Base-by-base conservation (phyloP, 2,329 filamentous ascomycete genomes). In the Sclerotinia nivalis region DNA sequence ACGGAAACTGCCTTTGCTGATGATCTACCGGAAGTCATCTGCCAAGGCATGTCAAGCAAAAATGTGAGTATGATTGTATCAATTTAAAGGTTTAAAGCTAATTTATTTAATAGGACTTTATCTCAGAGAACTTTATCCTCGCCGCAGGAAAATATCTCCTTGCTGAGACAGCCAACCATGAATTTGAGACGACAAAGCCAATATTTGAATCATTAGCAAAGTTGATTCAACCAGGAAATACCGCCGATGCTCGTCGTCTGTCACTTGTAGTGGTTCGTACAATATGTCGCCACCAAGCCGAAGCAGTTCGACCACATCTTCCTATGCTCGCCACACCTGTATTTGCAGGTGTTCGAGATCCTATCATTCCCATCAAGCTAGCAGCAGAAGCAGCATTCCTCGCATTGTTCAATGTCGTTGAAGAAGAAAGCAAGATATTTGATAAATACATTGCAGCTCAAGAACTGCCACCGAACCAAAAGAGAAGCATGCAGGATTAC, bases 321-420 rank as follows among this genome's bases (percentile, higher is more conserved):
- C 82, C 89, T 13, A 82, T 93, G 3, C 86, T 99, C n/a, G 90
- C 92, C 1, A 90, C 91, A 1, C 89, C 93, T 1, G 87, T 98
- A 58, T 99, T 99, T 80, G 89, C 92, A 55, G 91, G 92, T 67
- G 96, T 99, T 40, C 89, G 96, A 70, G 96, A 99, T 79, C 85
- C 89, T 13, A 89, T 98, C 8, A 98, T 99, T 72, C 96, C 96
- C 0, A 91, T 99, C 78, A 99, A 99, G 81, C 85, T 99, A 40
- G 91, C 95, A 0, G 95, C 96, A 1, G 96, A 99, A 82, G 95
- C 94, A 18, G 93, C 95, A 0, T 98, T 99, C 81, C 86, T 99
- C 69, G 88, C 93, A 64, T 85, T 98, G 6, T 98, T 99, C 83
- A 89, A 88, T 56, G 94, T 98, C 1, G 93, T 94, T 1, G 93